Percentiles rank a stretch among this genome's conserved stretches.
Conservation (phyloP, 164 flowering plant genomes). For the Chimonanthus salicifolius region DNA sequence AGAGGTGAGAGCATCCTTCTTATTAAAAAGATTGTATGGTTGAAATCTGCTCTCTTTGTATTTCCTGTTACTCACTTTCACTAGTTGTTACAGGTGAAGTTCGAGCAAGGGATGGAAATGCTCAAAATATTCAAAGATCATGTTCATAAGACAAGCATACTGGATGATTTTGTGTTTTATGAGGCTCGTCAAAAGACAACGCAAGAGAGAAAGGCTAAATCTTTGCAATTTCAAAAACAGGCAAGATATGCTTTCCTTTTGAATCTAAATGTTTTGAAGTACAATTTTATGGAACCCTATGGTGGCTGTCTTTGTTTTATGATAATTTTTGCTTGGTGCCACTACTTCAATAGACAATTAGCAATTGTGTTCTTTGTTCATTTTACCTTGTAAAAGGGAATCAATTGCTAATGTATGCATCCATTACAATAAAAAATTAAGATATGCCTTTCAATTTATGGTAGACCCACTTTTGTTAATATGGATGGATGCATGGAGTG, state of each 20-base stretch:
- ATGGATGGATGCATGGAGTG: too few relatives aligned
- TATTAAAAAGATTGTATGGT: neutral
- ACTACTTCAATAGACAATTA: too few relatives aligned
- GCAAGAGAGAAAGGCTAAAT: slow-evolving; percentile 72
- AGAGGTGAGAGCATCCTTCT: slow-evolving; percentile 40
- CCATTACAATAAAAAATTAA: too few relatives aligned
- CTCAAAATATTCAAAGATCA: slow-evolving; percentile 77
- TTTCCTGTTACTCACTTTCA: neutral
- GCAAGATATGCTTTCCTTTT: slow-evolving; percentile 19
- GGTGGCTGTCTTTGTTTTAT: neutral
- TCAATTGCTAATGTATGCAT: too few relatives aligned
- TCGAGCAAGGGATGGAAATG: slow-evolving; percentile 75
- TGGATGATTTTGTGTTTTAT: slow-evolving; percentile 86
- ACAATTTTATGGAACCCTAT: neutral
- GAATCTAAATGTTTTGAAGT: too few relatives aligned
- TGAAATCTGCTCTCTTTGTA: neutral
- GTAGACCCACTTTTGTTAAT: too few relatives aligned
- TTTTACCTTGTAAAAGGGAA: too few relatives aligned
- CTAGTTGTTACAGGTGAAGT: slow-evolving; percentile 43
- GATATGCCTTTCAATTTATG: too few relatives aligned
- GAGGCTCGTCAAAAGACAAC: slow-evolving; percentile 71
- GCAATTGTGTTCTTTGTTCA: too few relatives aligned
- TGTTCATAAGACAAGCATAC: slow-evolving; percentile 52
- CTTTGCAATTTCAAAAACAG: slow-evolving; percentile 63
- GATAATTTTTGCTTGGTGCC: too few relatives aligned